These are phyloP conservation scores for Chrysoporthe cubensis DNA, from an alignment of 2,329 filamentous ascomycete species.

Conservation along the genomic window DNA sequence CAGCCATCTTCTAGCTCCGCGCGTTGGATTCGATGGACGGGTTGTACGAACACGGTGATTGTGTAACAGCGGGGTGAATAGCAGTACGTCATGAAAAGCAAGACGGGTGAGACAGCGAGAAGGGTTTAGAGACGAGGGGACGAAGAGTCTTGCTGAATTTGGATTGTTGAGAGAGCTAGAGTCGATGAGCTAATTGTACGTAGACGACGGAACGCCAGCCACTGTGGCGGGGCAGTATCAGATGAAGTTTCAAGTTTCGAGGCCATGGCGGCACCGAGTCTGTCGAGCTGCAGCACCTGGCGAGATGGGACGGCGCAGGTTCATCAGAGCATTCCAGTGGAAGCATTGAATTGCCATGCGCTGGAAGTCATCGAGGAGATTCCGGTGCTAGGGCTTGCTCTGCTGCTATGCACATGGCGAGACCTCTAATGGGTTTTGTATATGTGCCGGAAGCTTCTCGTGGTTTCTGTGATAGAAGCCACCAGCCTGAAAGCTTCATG, in stretches of 20 bases:
- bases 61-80: neutral
- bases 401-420: neutral
- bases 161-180: neutral
- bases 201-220: slow-evolving; percentile 8
- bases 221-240: neutral
- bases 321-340: neutral
- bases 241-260: slow-evolving; percentile 15
- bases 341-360: neutral
- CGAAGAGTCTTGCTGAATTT: neutral
- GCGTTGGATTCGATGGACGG: slow-evolving; percentile 1
- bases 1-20: slow-evolving; percentile 22
- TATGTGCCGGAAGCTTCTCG: neutral
- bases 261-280: neutral
- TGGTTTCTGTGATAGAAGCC: neutral
- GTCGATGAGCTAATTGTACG: slow-evolving; percentile 13
- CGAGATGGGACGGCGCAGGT: neutral
- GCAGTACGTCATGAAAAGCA: neutral
- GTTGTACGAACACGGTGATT: neutral
- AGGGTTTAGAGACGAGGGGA: neutral
- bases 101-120: neutral
- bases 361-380: neutral
- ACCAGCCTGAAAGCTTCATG: neutral
- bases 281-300: neutral
- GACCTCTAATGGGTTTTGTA: no score
- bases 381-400: neutral